phyloP scores from a whole-genome alignment of 2,329 filamentous ascomycete species.

The Microdochium bolleyi region DNA sequence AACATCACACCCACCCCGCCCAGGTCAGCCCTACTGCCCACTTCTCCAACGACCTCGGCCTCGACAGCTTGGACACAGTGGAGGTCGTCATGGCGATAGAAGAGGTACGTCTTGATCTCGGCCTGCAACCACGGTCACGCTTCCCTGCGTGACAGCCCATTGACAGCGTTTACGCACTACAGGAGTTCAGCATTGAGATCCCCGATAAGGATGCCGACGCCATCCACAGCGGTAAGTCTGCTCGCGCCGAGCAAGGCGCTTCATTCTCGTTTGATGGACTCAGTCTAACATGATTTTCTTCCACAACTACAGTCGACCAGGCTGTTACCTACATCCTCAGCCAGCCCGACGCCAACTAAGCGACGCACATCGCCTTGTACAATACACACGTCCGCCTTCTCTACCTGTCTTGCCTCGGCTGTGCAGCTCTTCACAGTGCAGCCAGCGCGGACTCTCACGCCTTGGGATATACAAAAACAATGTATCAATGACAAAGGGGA shows the following conservation, averaged over 20 bases:
- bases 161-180: constrained; percentile 18
- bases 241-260: neutral
- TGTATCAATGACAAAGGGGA: too few species aligned
- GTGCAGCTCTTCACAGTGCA: too few species aligned
- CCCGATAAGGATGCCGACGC: constrained; percentile 93
- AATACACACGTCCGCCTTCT: too few species aligned
- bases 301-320: constrained; percentile 64
- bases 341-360: constrained; percentile 79
- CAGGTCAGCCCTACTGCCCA: constrained; percentile 79
- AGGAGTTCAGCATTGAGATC: constrained; percentile 82
- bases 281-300: constrained; percentile 6
- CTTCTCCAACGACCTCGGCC: constrained; percentile 94
- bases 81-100: constrained; percentile 99
- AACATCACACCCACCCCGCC: constrained; percentile 11
- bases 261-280: neutral
- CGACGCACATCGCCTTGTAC: neutral
- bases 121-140: constrained; percentile 2
- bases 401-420: too few species aligned
- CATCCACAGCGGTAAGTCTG: constrained; percentile 79
- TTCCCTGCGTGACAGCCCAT: constrained; percentile 1
- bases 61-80: constrained; percentile 96
- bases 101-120: constrained; percentile 56
- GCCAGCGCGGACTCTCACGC: too few species aligned
- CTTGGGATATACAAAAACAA: too few species aligned
- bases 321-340: constrained; percentile 89